Evolutionary conservation across 73 alveolate genomes (phyloP).

Genomic region (Paraurostyla sp.): DNA sequence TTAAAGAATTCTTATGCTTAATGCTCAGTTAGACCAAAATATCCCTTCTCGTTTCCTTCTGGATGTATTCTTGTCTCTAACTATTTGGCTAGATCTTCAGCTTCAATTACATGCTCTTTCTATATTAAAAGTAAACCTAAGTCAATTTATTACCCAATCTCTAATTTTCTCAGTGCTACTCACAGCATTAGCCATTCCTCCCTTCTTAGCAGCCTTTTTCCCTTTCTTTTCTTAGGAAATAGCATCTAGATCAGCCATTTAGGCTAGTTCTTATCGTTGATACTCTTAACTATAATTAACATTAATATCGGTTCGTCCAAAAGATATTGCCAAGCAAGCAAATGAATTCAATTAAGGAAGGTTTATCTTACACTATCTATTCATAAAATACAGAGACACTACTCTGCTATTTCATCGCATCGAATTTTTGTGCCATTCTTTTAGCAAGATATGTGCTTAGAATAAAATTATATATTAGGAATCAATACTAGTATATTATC

Average conservation of each 20-base stretch:
- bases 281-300: constrained; percentile 54
- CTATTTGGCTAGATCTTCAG: constrained; percentile 76
- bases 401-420: too few species aligned
- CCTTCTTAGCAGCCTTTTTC: constrained; percentile 33
- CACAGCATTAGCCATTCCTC: constrained; percentile 53
- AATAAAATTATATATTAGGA: too few species aligned
- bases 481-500: too few species aligned
- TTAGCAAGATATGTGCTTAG: too few species aligned
- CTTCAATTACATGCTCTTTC: constrained; percentile 75
- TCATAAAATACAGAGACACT: too few species aligned
- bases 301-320: too few species aligned
- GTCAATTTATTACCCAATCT: constrained; percentile 60
- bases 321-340: too few species aligned
- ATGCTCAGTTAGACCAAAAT: constrained; percentile 78
- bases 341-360: neutral
- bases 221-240: constrained; percentile 34
- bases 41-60: constrained; percentile 66
- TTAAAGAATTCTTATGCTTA: constrained; percentile 70
- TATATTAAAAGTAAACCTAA: neutral
- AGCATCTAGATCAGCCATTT: constrained; percentile 48
- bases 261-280: constrained; percentile 27
- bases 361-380: constrained; percentile 12
- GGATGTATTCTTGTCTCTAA: constrained; percentile 70
- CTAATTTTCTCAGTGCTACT: constrained; percentile 74
- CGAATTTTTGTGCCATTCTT: too few species aligned